These are phyloP conservation scores for Citrus hindsii DNA, from an alignment of 345 rosid genomes.

Conservation along the genomic window DNA sequence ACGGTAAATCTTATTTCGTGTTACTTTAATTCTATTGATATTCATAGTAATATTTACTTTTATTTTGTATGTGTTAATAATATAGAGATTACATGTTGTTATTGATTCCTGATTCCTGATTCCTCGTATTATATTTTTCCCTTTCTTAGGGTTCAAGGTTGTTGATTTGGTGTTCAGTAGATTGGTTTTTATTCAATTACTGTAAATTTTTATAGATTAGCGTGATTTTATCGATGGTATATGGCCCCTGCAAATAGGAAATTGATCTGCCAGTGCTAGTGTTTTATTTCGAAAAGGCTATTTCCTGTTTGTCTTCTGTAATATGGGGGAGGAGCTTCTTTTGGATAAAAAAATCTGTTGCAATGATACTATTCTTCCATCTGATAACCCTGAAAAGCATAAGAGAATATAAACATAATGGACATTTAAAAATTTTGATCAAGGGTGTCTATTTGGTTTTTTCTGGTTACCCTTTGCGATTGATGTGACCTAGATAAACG, in stretches of 20 bases:
- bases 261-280: background rate
- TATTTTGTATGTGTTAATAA: background rate
- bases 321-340: too few species aligned
- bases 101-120: background rate
- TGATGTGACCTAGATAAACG: background rate
- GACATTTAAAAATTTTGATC: background rate
- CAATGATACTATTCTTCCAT: background rate
- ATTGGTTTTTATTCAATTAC: background rate
- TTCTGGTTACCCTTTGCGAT: background rate
- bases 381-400: background rate
- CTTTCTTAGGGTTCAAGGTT: background rate
- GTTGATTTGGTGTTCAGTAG: background rate
- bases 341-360: too few species aligned
- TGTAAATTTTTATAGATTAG: background rate
- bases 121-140: background rate
- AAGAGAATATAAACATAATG: background rate
- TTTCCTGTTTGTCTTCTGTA: background rate
- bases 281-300: background rate
- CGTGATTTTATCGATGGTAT: background rate
- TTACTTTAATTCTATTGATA: background rate
- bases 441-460: background rate
- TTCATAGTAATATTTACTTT: background rate
- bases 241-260: background rate
- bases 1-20: constrained; percentile 40
- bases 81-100: background rate